These are phyloP conservation scores for Erigeron canadensis DNA, from an alignment of 129 eudicot species.

Conservation along the genomic window DNA sequence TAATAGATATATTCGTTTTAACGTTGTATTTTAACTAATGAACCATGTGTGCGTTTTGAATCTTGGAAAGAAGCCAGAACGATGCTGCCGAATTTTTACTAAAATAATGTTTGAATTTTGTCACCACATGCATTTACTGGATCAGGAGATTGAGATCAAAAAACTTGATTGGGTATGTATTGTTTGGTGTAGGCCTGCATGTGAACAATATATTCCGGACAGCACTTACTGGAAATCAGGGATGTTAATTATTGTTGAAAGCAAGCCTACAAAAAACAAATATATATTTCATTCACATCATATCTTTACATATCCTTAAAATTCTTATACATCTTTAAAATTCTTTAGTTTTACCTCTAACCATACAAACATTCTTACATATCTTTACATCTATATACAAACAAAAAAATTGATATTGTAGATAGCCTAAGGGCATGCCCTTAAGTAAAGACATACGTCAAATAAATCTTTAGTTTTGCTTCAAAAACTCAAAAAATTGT, in stretches of 20 bases:
- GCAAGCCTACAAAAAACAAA: slow-evolving; percentile 11
- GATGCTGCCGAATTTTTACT: slow-evolving; percentile 33
- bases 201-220: slow-evolving; percentile 44
- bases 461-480: no score
- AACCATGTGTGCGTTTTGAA: slow-evolving; percentile 34
- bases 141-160: slow-evolving; percentile 29
- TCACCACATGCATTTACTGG: slow-evolving; percentile 22
- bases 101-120: slow-evolving; percentile 23
- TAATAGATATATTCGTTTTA: slow-evolving; percentile 22
- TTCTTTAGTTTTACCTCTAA: no score
- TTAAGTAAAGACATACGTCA: no score
- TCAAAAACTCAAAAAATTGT: no score
- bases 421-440: no score
- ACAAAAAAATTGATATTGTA: no score
- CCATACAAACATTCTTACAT: no score
- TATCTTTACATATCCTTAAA: no score
- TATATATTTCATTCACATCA: no score
- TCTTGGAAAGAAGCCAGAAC: slow-evolving; percentile 35
- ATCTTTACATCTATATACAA: no score
- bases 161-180: background rate
- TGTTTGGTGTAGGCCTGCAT: slow-evolving; percentile 39
- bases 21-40: slow-evolving; percentile 29
- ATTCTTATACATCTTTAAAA: no score
- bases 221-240: slow-evolving; percentile 21
- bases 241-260: slow-evolving; percentile 15